A percentile compares a stretch with the other conserved stretches of the same genome.
phyloP scores from a whole-genome alignment of 208 protist species.

The Borovskyia barvae region DNA sequence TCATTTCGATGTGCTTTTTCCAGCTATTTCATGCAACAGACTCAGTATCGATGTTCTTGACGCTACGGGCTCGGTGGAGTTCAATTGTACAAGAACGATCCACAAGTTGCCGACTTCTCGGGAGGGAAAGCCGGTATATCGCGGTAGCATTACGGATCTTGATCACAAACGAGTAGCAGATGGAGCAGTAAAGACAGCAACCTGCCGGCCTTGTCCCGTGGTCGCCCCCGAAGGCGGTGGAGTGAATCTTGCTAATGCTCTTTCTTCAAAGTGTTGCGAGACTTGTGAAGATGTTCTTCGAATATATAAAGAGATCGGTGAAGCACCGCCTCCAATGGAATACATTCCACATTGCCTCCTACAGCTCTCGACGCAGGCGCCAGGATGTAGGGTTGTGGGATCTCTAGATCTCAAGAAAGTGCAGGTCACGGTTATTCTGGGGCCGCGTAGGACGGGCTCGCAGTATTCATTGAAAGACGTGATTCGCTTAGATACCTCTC shows the following conservation, averaged over 20 bases:
- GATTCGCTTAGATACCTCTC: constrained; percentile 54
- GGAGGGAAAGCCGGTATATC: constrained; percentile 27
- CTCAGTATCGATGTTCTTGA: constrained; percentile 79
- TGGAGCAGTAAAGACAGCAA: constrained; percentile 4
- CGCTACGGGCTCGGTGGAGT: constrained; percentile 36
- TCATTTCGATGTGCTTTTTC: constrained; percentile 82
- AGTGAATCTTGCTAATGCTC: neutral
- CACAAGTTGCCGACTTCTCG: constrained; percentile 48
- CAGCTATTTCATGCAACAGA: constrained; percentile 50
- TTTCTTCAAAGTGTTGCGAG: constrained; percentile 47
- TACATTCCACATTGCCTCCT: constrained; percentile 66
- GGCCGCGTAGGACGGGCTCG: constrained; percentile 32
- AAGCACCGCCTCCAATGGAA: constrained; percentile 22
- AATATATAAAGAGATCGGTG: constrained; percentile 22
- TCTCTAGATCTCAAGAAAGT: constrained; percentile 80
- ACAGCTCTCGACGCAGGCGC: constrained; percentile 40
- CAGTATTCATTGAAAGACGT: constrained; percentile 41
- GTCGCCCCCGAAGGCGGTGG: neutral
- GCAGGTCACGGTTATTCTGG: constrained; percentile 70
- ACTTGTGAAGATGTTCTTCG: constrained; percentile 59
- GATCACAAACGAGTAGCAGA: constrained; percentile 10
- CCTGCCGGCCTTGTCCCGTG: constrained; percentile 50
- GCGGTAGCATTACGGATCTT: constrained; percentile 13
- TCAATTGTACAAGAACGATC: constrained; percentile 58
- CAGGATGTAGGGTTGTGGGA: constrained; percentile 78